Conservation (phyloP, 164 flowering plant genomes). For the Vitis cinerea region DNA sequence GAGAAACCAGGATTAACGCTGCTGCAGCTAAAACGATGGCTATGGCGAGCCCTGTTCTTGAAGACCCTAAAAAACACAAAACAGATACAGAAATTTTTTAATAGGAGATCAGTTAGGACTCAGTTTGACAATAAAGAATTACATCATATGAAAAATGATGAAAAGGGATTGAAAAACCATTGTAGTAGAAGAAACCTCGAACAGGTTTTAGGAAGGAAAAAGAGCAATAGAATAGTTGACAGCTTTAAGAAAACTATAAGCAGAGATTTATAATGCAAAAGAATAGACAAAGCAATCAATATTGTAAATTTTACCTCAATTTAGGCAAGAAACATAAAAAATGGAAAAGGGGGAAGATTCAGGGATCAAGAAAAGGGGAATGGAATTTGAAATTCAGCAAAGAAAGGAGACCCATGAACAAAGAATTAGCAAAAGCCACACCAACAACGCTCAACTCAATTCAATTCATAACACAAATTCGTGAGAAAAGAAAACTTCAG, state of each 20-base stretch:
- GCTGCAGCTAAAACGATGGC: conserved; percentile 33
- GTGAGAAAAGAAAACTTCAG: neutral
- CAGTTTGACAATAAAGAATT: neutral
- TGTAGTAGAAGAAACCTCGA: no score
- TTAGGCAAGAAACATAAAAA: no score
- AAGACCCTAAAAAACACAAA: conserved; percentile 27
- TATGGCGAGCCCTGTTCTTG: conserved; percentile 20
- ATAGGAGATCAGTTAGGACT: neutral
- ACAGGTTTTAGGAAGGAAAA: no score
- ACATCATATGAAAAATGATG: neutral
- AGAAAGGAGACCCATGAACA: neutral
- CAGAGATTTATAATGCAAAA: no score
- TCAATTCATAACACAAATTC: neutral
- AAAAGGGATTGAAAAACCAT: no score
- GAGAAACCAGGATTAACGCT: conserved; percentile 40
- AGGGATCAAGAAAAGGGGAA: no score
- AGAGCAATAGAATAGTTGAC: no score
- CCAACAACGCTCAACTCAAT: neutral
- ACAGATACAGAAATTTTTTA: neutral
- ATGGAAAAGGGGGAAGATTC: no score
- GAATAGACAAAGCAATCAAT: no score
- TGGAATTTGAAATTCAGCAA: no score
- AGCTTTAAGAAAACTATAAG: no score
- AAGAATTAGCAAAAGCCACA: neutral
- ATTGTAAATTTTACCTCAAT: no score